These are phyloP conservation scores for Debaryomyces nepalensis DNA, from an alignment of 1,139 yeast genomes.

Conservation along the genomic window DNA sequence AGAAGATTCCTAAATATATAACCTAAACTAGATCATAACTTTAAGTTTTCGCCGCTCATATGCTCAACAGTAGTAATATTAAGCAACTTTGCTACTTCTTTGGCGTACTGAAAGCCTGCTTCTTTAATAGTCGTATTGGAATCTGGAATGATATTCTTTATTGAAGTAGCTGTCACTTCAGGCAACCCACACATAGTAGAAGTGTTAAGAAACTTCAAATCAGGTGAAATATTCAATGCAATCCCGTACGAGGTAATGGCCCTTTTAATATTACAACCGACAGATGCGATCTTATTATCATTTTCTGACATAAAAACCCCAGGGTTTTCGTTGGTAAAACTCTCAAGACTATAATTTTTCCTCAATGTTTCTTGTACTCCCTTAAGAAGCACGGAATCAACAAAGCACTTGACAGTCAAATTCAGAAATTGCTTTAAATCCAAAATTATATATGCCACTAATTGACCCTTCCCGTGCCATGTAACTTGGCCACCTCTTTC, in stretches of 20 bases:
- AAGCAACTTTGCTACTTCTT: constrained; percentile 53
- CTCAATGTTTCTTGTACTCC: constrained; percentile 61
- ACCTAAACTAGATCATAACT: constrained; percentile 9
- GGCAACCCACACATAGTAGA: constrained; percentile 88
- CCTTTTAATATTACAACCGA: constrained; percentile 86
- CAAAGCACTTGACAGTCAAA: constrained; percentile 75
- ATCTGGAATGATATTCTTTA: constrained; percentile 29
- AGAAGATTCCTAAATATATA: constrained; percentile 3
- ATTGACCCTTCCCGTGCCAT: constrained; percentile 95
- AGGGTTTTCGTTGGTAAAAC: constrained; percentile 65
- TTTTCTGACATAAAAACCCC: constrained; percentile 75
- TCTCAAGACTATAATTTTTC: constrained; percentile 47
- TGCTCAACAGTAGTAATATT: constrained; percentile 53
- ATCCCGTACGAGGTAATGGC: constrained; percentile 90
- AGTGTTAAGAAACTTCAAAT: constrained; percentile 68
- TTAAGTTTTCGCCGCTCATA: constrained; percentile 35
- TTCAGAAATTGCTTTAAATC: constrained; percentile 67
- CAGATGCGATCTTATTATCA: constrained; percentile 76
- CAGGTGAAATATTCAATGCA: constrained; percentile 78
- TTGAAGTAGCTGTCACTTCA: constrained; percentile 50
- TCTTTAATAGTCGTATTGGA: constrained; percentile 36
- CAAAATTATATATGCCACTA: constrained; percentile 81
- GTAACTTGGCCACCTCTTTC: constrained; percentile 97
- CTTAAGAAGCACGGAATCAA: constrained; percentile 66
- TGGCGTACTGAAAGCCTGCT: constrained; percentile 56